Percentiles rank a stretch among this genome's conserved stretches.
phyloP scores from a whole-genome alignment of 1,139 yeast genomes.

The Ogataea hybrid region DNA sequence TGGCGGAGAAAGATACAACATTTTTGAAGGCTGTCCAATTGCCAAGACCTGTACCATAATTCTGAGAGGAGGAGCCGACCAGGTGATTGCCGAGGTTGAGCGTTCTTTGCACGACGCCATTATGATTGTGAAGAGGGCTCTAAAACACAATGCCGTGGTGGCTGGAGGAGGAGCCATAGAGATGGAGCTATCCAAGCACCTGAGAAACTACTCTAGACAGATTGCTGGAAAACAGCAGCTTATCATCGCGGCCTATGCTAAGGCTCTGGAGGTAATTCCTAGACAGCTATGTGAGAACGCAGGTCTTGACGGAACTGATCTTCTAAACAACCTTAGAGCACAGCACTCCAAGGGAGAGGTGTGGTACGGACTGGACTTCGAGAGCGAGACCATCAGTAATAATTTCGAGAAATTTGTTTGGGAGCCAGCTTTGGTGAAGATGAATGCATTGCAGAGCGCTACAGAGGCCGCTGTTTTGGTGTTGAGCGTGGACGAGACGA shows the following conservation, averaged over 20 bases:
- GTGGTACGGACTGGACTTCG: conserved; percentile 93
- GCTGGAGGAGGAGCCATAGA: conserved; percentile 99
- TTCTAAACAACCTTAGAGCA: conserved; percentile 86
- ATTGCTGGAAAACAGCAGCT: conserved; percentile 96
- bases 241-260: conserved; percentile 87
- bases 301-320: conserved; percentile 94
- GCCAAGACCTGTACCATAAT: conserved; percentile 92
- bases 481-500: conserved; percentile 93
- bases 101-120: conserved; percentile 97
- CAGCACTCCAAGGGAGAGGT: conserved; percentile 90
- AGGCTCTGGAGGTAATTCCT: conserved; percentile 93
- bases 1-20: conserved; percentile 91
- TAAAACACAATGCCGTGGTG: conserved; percentile 80
- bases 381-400: conserved; percentile 76
- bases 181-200: conserved; percentile 89
- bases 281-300: conserved; percentile 98
- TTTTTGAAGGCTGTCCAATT: conserved; percentile 89
- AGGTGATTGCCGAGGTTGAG: conserved; percentile 97
- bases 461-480: conserved; percentile 97
- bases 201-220: conserved; percentile 82
- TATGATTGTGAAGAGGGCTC: conserved; percentile 96
- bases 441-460: conserved; percentile 92
- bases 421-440: conserved; percentile 96
- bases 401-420: conserved; percentile 87
- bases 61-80: conserved; percentile 97